Evolutionary conservation across 768 basidiomycete species (phyloP).

Genomic region (Tubosaeta sp.): DNA sequence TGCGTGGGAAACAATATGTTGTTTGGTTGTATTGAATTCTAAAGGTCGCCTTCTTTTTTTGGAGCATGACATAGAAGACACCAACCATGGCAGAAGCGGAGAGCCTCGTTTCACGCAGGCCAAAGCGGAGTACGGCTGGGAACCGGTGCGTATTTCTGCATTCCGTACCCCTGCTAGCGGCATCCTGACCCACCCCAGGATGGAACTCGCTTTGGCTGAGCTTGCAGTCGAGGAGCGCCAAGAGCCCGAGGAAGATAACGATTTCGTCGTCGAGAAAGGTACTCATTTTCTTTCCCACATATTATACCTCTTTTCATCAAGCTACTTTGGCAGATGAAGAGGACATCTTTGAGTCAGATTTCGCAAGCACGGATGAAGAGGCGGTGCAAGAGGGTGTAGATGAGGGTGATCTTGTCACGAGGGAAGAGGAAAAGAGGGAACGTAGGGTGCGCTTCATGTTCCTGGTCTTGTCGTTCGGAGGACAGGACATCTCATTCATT

Average conservation of each 20-base stretch:
- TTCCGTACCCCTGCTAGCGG: not conserved
- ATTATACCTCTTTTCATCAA: not conserved
- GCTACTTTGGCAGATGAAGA: constrained; percentile 56
- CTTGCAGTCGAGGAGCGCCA: constrained; percentile 42
- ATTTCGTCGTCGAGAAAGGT: constrained; percentile 70
- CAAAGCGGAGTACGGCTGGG: constrained; percentile 71
- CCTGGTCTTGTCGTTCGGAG: not conserved
- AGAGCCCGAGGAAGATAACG: constrained; percentile 68
- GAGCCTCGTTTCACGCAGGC: constrained; percentile 39
- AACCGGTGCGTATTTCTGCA: constrained; percentile 49
- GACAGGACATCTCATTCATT: not conserved
- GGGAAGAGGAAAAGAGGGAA: constrained; percentile 57
- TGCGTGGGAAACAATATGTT: too few relatives aligned
- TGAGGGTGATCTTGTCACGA: constrained; percentile 50
- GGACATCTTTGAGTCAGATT: constrained; percentile 79
- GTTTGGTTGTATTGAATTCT: not conserved
- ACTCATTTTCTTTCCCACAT: not conserved
- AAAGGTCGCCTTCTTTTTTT: not conserved
- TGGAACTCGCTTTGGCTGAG: constrained; percentile 73
- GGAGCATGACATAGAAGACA: not conserved
- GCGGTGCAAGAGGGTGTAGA: constrained; percentile 48
- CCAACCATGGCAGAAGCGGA: constrained; percentile 18
- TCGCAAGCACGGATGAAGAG: constrained; percentile 79
- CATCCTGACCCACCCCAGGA: constrained; percentile 41
- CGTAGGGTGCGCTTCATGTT: constrained; percentile 24